Evolutionary conservation across 208 protist species (phyloP).

Genomic region (Blechomonas ayalai): DNA sequence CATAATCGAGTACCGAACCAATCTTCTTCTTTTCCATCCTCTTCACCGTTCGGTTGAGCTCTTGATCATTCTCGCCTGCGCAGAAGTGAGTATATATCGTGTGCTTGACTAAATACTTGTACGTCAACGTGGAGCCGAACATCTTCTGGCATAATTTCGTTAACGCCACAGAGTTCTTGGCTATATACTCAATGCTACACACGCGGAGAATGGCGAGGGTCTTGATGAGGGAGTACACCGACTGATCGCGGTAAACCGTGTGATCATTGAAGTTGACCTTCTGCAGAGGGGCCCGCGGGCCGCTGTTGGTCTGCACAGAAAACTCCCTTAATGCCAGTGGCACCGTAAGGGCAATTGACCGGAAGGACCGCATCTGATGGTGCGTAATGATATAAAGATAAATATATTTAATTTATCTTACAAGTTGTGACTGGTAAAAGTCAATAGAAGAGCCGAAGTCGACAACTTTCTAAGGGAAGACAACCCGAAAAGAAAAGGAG

Average conservation of each 20-base stretch:
- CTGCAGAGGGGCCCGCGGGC: neutral
- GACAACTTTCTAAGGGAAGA: no score
- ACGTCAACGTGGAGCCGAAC: conserved; percentile 64
- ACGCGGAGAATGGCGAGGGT: conserved; percentile 60
- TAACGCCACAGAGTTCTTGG: conserved; percentile 64
- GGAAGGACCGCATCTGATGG: no score
- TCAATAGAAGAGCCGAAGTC: no score
- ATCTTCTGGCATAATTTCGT: conserved; percentile 65
- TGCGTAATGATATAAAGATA: no score
- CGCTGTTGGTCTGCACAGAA: no score
- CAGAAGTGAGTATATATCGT: conserved; percentile 95
- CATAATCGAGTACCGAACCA: conserved; percentile 93
- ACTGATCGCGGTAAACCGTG: conserved; percentile 55
- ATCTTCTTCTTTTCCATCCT: conserved; percentile 63
- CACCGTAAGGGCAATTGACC: no score
- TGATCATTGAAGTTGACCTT: conserved; percentile 50
- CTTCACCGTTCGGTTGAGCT: conserved; percentile 70
- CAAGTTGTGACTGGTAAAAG: no score
- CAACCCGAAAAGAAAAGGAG: no score
- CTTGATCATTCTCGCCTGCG: conserved; percentile 88
- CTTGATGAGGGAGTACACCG: conserved; percentile 67
- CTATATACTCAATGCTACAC: conserved; percentile 59
- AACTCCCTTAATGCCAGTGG: no score
- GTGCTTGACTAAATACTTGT: conserved; percentile 67
- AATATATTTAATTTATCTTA: no score